These are phyloP conservation scores for Eucalyptus dawsonii DNA, from an alignment of 345 rosid species.

Conservation along the genomic window DNA sequence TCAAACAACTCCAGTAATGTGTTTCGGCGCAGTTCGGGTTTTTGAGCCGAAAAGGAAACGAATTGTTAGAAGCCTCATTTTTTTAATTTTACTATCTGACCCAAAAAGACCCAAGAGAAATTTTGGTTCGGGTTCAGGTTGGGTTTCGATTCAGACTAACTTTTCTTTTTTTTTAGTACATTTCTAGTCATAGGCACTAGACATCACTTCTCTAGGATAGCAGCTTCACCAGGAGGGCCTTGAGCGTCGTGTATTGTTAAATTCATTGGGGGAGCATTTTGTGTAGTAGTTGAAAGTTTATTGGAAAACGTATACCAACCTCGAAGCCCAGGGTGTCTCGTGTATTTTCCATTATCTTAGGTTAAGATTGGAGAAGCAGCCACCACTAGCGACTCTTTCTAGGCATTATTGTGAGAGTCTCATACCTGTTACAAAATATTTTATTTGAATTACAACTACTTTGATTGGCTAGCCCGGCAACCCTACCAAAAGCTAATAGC, in stretches of 20 bases:
- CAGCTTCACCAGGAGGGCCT: not conserved
- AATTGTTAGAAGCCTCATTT: not conserved
- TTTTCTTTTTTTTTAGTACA: not conserved
- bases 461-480: not conserved
- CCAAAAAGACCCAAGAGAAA: too few relatives aligned
- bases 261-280: not conserved
- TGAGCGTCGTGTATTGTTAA: not conserved
- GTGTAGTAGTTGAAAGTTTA: not conserved
- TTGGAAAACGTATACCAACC: not conserved
- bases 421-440: not conserved
- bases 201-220: not conserved
- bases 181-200: not conserved
- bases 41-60: not conserved
- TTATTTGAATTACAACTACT: not conserved
- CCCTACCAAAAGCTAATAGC: not conserved
- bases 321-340: not conserved
- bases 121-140: not conserved
- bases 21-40: not conserved
- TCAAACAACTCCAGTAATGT: not conserved
- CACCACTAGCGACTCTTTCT: not conserved
- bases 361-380: not conserved
- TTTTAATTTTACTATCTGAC: too few relatives aligned
- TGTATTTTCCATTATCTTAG: not conserved
- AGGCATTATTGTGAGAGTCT: not conserved
- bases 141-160: not conserved